Base-by-base conservation (phyloP, 768 basidiomycete genomes). In the Boletellus sp. region DNA sequence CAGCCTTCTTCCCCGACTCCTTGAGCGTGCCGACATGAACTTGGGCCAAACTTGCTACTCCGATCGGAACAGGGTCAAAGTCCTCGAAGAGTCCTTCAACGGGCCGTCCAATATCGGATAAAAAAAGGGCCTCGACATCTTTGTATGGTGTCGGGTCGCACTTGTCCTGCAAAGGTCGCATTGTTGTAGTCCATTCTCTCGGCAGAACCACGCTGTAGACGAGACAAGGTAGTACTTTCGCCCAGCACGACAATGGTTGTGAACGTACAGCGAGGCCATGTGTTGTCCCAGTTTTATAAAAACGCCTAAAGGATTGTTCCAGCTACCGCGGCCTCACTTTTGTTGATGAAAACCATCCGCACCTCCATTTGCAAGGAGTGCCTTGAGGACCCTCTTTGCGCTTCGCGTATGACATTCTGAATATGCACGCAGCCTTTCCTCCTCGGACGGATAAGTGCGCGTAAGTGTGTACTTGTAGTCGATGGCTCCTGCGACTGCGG, bases 1-100 rank as follows among this genome's bases (percentile, higher is more conserved):
- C 96, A 23, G 94, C 93, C 47, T 72, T 70, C 65, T 78, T 77
- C 3, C 90, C 88, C 5, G 86, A 83, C 42, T 79, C 74, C 44
- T 80, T 79, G 53, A 90, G 83, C 13, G 70, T 78, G 4, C 84
- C 96, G 17, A 87, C 79, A 68, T 98, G 96, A 15, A 98, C 96
- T 68, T 99, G 96, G 6, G 96, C 96, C 33, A 97, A 70, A 60
- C 92, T 95, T 12, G 96, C 96, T 15, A 97, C 93, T 3, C 96
- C 96, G 39, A 98, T 90, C 7, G 96, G 96, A 16, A 75, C 72
- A 5, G 83, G 83, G 57, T 96, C 84, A 62, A 98, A 95, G 52
- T 91, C 81, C 12, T 82, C 80, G 60, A 98, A 97, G 28, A 93
- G 67, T 17, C 89, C 86, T 2, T 76, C 72, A 33, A 96, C 78